phyloP scores from a whole-genome alignment of 352 stramenopile species.

The Globisporangium emineosum region DNA sequence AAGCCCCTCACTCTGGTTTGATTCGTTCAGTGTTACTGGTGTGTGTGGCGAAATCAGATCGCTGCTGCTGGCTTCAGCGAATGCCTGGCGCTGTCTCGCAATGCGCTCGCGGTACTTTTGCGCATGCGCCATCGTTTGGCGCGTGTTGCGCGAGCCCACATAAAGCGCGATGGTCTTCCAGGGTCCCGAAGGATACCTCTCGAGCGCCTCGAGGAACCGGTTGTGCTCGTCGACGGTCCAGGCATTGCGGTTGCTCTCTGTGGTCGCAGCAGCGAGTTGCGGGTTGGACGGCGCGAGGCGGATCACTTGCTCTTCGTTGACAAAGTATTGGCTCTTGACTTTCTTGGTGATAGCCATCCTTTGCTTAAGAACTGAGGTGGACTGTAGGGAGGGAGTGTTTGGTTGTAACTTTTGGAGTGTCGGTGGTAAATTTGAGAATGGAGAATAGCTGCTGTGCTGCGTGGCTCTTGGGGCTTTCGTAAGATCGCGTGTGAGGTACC shows the following conservation, averaged over 20 bases:
- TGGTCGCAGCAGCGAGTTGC: background rate
- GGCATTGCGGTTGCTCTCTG: conserved; percentile 20
- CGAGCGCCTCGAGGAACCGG: conserved; percentile 31
- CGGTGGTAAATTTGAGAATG: too few species aligned
- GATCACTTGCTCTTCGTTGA: conserved; percentile 11
- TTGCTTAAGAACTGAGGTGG: too few species aligned
- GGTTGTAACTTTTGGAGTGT: too few species aligned
- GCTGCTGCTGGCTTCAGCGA: too few species aligned
- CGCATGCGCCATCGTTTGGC: conserved; percentile 36
- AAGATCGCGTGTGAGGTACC: too few species aligned
- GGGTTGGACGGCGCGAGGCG: conserved; percentile 5
- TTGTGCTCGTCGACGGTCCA: conserved; percentile 40
- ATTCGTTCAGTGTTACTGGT: background rate
- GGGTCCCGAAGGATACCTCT: conserved; percentile 26
- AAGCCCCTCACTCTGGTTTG: too few species aligned
- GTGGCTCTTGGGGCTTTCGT: too few species aligned
- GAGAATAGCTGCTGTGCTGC: too few species aligned
- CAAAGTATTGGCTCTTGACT: conserved; percentile 17
- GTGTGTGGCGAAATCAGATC: conserved; percentile 3
- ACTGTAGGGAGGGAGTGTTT: too few species aligned
- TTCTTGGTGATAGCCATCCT: too few species aligned
- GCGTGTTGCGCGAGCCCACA: conserved; percentile 24
- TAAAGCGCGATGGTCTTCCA: conserved; percentile 29
- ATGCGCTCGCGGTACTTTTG: conserved; percentile 41
- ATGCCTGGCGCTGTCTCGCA: too few species aligned